phyloP scores from a whole-genome alignment of 306 rosid species.

The Medicago arabica region DNA sequence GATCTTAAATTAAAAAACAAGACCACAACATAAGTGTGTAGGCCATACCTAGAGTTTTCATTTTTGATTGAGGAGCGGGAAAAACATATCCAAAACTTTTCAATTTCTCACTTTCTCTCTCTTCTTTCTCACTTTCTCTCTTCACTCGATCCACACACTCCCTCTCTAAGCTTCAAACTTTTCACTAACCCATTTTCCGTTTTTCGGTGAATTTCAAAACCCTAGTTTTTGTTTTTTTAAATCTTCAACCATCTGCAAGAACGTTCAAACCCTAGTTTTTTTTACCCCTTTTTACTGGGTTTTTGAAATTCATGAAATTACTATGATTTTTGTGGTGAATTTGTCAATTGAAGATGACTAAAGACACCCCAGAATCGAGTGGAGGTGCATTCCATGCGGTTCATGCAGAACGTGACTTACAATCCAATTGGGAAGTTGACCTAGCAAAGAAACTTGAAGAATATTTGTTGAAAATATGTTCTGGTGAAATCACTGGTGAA shows the following conservation, averaged over 20 bases:
- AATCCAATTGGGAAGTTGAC: constrained; percentile 95
- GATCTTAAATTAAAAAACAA: background rate
- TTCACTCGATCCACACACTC: background rate
- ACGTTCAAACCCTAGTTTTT: constrained; percentile 54
- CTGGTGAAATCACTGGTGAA: constrained; percentile 74
- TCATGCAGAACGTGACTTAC: constrained; percentile 90
- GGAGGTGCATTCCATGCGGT: constrained; percentile 64
- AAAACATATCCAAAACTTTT: constrained; percentile 43
- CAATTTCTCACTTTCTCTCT: constrained; percentile 20
- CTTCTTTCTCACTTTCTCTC: constrained; percentile 1
- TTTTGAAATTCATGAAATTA: constrained; percentile 29
- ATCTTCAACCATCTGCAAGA: constrained; percentile 6
- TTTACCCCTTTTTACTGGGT: background rate
- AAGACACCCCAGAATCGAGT: constrained; percentile 46
- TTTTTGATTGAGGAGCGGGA: constrained; percentile 59
- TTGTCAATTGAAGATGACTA: constrained; percentile 57
- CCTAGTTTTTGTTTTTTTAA: background rate
- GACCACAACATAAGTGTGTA: background rate
- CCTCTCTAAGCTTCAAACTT: constrained; percentile 31
- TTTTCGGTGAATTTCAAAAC: constrained; percentile 33
- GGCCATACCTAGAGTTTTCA: background rate
- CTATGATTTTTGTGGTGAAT: constrained; percentile 34
- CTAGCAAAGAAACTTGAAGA: constrained; percentile 87
- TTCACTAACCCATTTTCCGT: constrained; percentile 16
- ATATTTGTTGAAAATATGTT: constrained; percentile 78